Evolutionary conservation across 2,329 filamentous ascomycete species (phyloP), one percentile per base, ranked within the genome.

Genomic region (Hymenoscyphus scutula): DNA sequence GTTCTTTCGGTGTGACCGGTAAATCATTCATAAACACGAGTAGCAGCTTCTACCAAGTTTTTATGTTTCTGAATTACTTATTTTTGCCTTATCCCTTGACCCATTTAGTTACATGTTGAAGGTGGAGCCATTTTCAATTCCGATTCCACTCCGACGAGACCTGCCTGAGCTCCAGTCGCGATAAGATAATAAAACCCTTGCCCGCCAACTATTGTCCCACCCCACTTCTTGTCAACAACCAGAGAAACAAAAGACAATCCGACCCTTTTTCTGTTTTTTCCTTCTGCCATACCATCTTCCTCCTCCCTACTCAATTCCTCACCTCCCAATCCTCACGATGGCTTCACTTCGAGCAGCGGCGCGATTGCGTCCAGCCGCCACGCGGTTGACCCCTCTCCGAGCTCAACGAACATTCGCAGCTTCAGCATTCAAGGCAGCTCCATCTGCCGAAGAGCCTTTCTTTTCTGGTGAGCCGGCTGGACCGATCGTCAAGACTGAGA

Each of bases 401-500:
- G 34, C 62, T 25, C 57, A 58, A 51, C 64, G 70, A 60, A 56
- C 56, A 38, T 72, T 71, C 58, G 65, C 64, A 34, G 63, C 66
- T 48, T 67, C 69, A 7, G 62, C 70, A 27, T 53, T 62, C 32
- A 71, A 69, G 55, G 55, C 61, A 30, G 61, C 70, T 10, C 48
- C 58, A 2, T 53, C 58, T 7, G 37, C 64, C 15, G 70, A 70
- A 56, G 48, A 65, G 30, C 67, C 71, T 25, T 72, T 74, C 65
- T 73, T 74, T 61, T 64, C 70, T 8, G 64, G 69, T 64, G 73
- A 75, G 58, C 73, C 73, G 1, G 53, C 65, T n/a, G 69, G 65
- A 27, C 73, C 73, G 34, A 64, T 58, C 37, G 58, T 75, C 32
- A 74, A 73, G 68, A 77, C 74, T 13, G 68, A 69, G n/a, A 77